Percentiles rank a stretch among this genome's conserved stretches.
phyloP scores from a whole-genome alignment of 345 rosid genomes.

The Populus deltoides region DNA sequence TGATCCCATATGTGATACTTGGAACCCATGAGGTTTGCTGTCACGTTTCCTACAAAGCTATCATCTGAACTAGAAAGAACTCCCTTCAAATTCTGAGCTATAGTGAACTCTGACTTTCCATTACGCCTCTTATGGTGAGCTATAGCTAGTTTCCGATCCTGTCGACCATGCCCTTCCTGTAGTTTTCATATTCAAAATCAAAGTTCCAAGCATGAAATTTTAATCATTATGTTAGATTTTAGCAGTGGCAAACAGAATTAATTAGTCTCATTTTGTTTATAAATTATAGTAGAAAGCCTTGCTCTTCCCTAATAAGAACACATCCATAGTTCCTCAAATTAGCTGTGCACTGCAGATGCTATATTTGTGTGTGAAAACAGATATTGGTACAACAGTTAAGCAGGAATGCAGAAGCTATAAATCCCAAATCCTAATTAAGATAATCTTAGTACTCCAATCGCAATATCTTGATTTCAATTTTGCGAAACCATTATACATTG shows the following conservation, averaged over 20 bases:
- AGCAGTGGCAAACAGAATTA: neutral
- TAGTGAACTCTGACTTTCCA: conserved; percentile 60
- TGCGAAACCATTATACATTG: neutral
- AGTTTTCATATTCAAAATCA: conserved; percentile 18
- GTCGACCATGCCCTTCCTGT: conserved; percentile 93
- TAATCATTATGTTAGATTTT: neutral
- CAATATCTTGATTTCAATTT: neutral
- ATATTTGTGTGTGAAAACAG: neutral
- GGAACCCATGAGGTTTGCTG: conserved; percentile 84
- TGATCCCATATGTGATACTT: conserved; percentile 83
- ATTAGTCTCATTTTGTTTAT: neutral
- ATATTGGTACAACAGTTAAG: neutral
- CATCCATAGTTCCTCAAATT: neutral
- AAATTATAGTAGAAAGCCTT: neutral
- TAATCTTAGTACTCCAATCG: neutral
- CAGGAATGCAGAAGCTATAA: neutral
- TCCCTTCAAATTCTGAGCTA: conserved; percentile 75
- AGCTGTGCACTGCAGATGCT: neutral
- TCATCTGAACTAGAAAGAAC: conserved; percentile 60
- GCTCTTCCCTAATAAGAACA: neutral
- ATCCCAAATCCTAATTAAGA: neutral
- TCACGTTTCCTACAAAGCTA: conserved; percentile 64
- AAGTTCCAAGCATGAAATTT: neutral
- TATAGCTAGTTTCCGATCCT: conserved; percentile 78
- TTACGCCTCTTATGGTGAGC: conserved; percentile 63